Conservation (phyloP, 306 rosid genomes). For the Potentilla sterilis region DNA sequence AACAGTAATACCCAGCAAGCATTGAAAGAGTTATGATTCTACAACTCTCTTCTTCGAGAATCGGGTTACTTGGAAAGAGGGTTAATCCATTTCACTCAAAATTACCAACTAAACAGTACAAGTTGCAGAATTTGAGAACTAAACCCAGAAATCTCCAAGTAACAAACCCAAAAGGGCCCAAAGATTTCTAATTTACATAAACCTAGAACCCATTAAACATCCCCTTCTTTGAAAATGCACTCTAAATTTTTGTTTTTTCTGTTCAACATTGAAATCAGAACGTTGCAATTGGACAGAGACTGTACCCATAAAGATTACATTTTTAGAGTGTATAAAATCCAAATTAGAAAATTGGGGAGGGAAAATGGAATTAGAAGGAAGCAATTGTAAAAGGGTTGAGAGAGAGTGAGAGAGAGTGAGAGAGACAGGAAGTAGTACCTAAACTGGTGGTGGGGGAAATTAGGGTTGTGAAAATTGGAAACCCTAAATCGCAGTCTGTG, state of each 20-base stretch:
- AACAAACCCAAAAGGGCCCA: neutral
- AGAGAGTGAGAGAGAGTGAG: neutral
- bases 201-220: neutral
- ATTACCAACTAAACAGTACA: neutral
- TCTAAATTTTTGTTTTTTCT: neutral
- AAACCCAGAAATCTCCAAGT: neutral
- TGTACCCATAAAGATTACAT: neutral
- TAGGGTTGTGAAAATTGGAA: neutral
- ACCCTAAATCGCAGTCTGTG: slow-evolving; percentile 12
- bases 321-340: neutral
- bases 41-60: neutral
- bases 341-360: neutral
- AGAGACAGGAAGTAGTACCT: slow-evolving; percentile 1
- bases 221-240: neutral
- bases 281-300: neutral
- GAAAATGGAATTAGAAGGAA: neutral
- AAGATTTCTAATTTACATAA: neutral
- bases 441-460: neutral
- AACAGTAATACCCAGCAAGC: neutral
- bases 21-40: neutral
- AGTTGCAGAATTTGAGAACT: neutral
- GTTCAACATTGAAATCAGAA: neutral
- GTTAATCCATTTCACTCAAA: neutral
- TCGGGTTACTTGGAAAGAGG: neutral
- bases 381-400: neutral